phyloP scores from a whole-genome alignment of 352 stramenopile species.

The Phytophthora sp. region DNA sequence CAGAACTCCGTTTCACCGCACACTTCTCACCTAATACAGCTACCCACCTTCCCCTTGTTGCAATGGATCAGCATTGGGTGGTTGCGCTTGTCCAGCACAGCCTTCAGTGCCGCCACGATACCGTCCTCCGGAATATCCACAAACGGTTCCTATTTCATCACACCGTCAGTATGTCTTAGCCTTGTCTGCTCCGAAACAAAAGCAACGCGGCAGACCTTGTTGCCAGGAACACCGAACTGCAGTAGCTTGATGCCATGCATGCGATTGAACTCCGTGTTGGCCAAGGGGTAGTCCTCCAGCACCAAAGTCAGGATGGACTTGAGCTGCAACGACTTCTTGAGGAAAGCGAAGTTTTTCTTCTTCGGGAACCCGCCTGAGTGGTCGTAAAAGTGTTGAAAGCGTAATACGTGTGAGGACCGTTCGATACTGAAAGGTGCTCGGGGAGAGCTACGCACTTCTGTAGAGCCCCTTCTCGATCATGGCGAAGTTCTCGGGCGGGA shows the following conservation, averaged over 20 bases:
- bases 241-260: constrained; percentile 82
- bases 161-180: constrained; percentile 1
- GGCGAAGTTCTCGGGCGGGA: constrained; percentile 88
- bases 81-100: constrained; percentile 85
- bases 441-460: constrained; percentile 53
- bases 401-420: too few relatives aligned
- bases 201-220: constrained; percentile 52
- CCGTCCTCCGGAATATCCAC: constrained; percentile 86
- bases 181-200: neutral
- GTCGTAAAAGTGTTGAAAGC: too few relatives aligned
- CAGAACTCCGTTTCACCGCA: too few relatives aligned
- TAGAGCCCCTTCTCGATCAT: constrained; percentile 90
- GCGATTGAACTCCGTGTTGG: constrained; percentile 84
- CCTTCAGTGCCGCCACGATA: constrained; percentile 74
- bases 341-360: constrained; percentile 90
- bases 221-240: constrained; percentile 85
- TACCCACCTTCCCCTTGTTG: constrained; percentile 87
- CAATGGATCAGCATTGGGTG: constrained; percentile 90
- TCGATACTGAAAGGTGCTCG: too few relatives aligned
- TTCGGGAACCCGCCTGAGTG: constrained; percentile 87
- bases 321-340: constrained; percentile 77
- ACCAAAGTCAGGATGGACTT: constrained; percentile 87
- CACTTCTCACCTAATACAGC: too few relatives aligned
- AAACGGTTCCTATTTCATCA: constrained; percentile 68
- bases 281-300: constrained; percentile 86